Evolutionary conservation across 768 basidiomycete genomes (phyloP).

Genomic region (Flagelloscypha sp.): DNA sequence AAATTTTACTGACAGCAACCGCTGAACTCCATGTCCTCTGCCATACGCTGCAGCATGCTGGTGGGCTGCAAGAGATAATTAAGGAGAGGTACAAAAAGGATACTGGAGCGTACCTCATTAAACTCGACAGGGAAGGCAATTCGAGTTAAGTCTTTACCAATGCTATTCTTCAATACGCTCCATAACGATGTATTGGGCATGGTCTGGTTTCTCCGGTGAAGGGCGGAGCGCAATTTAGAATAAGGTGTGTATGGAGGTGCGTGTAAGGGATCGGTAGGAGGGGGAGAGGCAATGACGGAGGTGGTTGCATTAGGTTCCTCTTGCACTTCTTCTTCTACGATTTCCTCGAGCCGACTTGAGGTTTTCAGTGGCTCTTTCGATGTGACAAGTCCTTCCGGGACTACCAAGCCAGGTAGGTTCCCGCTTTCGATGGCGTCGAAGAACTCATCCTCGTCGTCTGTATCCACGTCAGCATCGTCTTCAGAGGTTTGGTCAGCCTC

Average conservation of each 20-base stretch:
- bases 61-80: constrained; percentile 41
- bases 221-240: no score
- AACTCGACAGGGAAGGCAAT: constrained; percentile 93
- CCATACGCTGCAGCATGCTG: constrained; percentile 96
- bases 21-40: constrained; percentile 97
- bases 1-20: constrained; percentile 62
- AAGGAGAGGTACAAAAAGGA: neutral
- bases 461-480: constrained; percentile 37
- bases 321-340: no score
- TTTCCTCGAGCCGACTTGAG: no score
- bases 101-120: no score
- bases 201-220: no score
- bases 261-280: no score
- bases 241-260: no score
- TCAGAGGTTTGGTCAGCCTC: no score
- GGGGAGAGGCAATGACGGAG: no score
- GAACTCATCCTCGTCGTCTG: constrained; percentile 91
- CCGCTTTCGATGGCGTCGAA: constrained; percentile 93
- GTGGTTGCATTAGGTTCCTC: no score
- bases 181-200: constrained; percentile 86
- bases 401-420: constrained; percentile 64
- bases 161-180: constrained; percentile 90
- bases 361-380: no score
- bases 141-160: constrained; percentile 94
- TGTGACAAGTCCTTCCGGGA: constrained; percentile 60